phyloP scores from a whole-genome alignment of 2,329 filamentous ascomycete species.

The Trichoderma sp. region DNA sequence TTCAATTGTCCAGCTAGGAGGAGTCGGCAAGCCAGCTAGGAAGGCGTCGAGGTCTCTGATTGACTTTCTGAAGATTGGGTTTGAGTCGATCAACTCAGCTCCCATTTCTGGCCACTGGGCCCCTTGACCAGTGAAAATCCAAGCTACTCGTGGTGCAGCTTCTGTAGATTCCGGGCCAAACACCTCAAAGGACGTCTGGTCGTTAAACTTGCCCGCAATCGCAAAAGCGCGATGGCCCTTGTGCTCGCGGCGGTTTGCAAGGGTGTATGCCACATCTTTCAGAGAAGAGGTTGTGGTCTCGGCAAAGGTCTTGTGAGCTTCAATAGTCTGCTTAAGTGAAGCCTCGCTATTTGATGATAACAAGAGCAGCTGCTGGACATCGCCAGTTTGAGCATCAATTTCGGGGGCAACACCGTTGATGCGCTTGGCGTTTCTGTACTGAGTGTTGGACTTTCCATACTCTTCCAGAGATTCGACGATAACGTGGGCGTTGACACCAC shows the following conservation, averaged over 20 bases:
- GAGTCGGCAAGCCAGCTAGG: slow-evolving; percentile 6
- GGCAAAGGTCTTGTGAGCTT: slow-evolving; percentile 30
- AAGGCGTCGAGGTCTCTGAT: slow-evolving; percentile 13
- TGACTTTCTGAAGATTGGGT: slow-evolving; percentile 16
- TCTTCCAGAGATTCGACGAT: not conserved
- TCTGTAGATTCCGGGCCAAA: slow-evolving; percentile 3
- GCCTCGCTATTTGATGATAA: slow-evolving; percentile 29
- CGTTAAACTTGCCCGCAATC: slow-evolving; percentile 17
- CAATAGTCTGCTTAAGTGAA: not conserved
- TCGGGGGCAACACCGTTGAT: not conserved
- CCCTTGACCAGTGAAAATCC: slow-evolving; percentile 42
- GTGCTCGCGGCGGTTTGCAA: slow-evolving; percentile 34
- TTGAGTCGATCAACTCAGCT: slow-evolving; percentile 27
- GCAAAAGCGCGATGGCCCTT: slow-evolving; percentile 28
- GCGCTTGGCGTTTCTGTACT: not conserved
- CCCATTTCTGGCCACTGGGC: slow-evolving; percentile 41
- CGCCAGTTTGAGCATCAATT: not conserved
- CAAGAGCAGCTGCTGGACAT: slow-evolving; percentile 25
- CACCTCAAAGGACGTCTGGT: not conserved
- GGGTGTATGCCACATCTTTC: slow-evolving; percentile 18
- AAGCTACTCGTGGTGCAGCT: slow-evolving; percentile 22
- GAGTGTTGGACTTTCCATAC: not conserved
- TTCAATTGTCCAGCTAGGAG: slow-evolving; percentile 28
- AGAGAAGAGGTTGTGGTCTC: slow-evolving; percentile 18
- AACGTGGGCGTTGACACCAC: slow-evolving; percentile 43